Evolutionary conservation across 352 stramenopile species (phyloP).

Genomic region (Phytophthora hybrid): DNA sequence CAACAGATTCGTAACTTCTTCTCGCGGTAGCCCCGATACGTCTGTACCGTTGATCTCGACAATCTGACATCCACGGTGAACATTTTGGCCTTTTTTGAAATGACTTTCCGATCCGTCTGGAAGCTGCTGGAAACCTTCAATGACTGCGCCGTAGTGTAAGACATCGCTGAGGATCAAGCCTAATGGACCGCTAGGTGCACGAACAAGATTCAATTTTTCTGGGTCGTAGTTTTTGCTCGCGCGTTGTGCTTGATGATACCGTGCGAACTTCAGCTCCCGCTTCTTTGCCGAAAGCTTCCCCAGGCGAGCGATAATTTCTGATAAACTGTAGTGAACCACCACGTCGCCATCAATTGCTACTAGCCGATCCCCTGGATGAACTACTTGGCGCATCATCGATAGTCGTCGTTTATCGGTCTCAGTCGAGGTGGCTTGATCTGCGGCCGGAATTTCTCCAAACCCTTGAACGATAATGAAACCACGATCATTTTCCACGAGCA

Average conservation of each 20-base stretch:
- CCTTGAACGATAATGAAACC: constrained; percentile 59
- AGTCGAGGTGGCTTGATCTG: constrained; percentile 39
- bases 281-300: constrained; percentile 49
- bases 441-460: constrained; percentile 36
- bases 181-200: constrained; percentile 52
- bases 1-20: constrained; percentile 51
- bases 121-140: constrained; percentile 60
- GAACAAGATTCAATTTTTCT: constrained; percentile 59
- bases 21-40: constrained; percentile 45
- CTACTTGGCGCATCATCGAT: constrained; percentile 39
- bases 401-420: constrained; percentile 47
- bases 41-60: constrained; percentile 62
- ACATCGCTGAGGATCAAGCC: constrained; percentile 56
- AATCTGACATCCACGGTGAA: constrained; percentile 67
- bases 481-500: constrained; percentile 55
- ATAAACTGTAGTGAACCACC: constrained; percentile 50
- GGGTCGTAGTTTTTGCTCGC: constrained; percentile 50
- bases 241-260: constrained; percentile 48
- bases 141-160: constrained; percentile 51
- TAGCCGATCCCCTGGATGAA: constrained; percentile 59
- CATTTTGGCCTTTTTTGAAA: constrained; percentile 32
- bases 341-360: constrained; percentile 59
- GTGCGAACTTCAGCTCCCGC: constrained; percentile 57
- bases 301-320: constrained; percentile 56
- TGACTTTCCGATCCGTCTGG: constrained; percentile 49